Evolutionary conservation across 371 early-diverging fungal genomes (phyloP), one percentile per base, ranked within the genome.

Genomic region (Apophysomyces trapeziformis): DNA sequence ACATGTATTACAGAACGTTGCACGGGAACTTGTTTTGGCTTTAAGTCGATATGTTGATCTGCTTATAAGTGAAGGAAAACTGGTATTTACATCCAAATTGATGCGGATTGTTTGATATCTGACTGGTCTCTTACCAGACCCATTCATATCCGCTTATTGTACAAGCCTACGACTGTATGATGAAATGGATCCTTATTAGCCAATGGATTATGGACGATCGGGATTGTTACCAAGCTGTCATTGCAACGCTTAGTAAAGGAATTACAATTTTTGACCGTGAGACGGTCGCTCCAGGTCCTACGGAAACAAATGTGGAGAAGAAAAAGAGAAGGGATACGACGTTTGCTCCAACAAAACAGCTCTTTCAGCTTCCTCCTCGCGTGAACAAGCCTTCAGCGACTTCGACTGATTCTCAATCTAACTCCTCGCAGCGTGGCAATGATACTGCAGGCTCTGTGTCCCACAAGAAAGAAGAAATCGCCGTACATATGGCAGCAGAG

Each of bases 401-500:
- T 13, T 61, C 60, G 12, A 46, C 45, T 46, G 39, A 56, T 61
- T 32, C 70, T 58, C 38, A 54, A 66, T 13, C 61, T 32, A 43
- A 7, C 66, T 21, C 9, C n/a, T 5, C 36, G 38, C 46, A 54
- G 32, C 38, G 38, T 44, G 38, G 12, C 35, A 43, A 57, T 5
- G 37, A 26, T 16, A 21, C 64, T 18, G 32, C 26, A 57, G 32
- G 62, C 36, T 56, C 38, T 36, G 36, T 9, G 3, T 56, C 16
- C 16, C 67, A 76, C 43, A 71, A 67, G 58, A 83, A 83, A 38
- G 84, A 83, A 60, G 76, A 79, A 59, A 68, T 87, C 14, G 82
- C 84, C 38, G 86, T 94, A 11, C 88, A 90, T 57, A 82, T 85
- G 70, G 90, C 92, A 7, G 92, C 94, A 5, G 93, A 94, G 50